phyloP scores from a whole-genome alignment of 2,329 filamentous ascomycete genomes.

The Ilyonectria destructans region DNA sequence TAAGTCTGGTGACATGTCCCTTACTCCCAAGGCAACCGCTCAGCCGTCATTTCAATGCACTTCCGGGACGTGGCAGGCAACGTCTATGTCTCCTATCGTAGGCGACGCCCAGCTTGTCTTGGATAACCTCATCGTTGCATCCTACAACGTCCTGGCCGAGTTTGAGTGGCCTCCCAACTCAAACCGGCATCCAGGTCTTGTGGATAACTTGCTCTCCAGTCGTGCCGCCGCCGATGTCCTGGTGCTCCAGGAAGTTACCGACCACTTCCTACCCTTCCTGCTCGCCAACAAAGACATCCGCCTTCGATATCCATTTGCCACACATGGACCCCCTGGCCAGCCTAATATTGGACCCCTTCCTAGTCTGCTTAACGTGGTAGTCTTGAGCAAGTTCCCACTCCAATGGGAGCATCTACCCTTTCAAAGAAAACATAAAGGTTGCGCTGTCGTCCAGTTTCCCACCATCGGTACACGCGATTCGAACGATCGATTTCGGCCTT shows the following conservation, averaged over 20 bases:
- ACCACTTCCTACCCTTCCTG: slow-evolving; percentile 73
- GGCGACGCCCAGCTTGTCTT: slow-evolving; percentile 6
- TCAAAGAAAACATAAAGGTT: slow-evolving; percentile 71
- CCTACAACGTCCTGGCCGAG: slow-evolving; percentile 70
- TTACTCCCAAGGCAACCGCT: background rate
- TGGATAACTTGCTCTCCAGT: slow-evolving; percentile 61
- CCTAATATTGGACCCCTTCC: slow-evolving; percentile 69
- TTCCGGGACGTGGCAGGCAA: slow-evolving; percentile 24
- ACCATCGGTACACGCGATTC: slow-evolving; percentile 34
- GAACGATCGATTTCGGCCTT: slow-evolving; percentile 51
- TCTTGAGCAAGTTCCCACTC: slow-evolving; percentile 72
- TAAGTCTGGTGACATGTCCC: background rate
- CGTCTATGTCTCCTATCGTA: background rate
- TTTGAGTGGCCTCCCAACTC: slow-evolving; percentile 63
- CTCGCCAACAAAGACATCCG: slow-evolving; percentile 64
- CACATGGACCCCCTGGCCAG: slow-evolving; percentile 71
- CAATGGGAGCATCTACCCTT: slow-evolving; percentile 71
- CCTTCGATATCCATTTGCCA: slow-evolving; percentile 68
- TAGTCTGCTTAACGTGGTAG: slow-evolving; percentile 73
- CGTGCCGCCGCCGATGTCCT: slow-evolving; percentile 64
- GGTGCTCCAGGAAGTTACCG: slow-evolving; percentile 76
- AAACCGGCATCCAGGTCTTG: slow-evolving; percentile 60
- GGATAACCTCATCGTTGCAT: slow-evolving; percentile 59
- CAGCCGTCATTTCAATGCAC: slow-evolving; percentile 37
- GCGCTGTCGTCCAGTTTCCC: slow-evolving; percentile 64